Percentiles rank a stretch among this genome's conserved stretches.
Evolutionary conservation across 2,329 filamentous ascomycete genomes (phyloP).

Genomic region (Rhynchosporium secalis): DNA sequence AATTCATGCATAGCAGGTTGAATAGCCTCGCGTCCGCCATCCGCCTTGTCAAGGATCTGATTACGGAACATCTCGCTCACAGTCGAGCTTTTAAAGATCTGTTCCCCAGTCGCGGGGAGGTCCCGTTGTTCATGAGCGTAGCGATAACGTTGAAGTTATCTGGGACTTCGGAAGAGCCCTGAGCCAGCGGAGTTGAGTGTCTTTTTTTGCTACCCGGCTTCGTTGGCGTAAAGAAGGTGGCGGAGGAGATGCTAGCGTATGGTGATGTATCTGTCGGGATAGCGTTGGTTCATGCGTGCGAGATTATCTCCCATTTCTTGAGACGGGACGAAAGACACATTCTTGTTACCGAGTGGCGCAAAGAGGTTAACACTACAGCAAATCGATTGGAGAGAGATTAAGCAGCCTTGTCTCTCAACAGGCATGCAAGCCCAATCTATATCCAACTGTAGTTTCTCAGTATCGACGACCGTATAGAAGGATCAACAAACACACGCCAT

Average conservation of each 20-base stretch:
- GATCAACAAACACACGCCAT: conserved; percentile 48
- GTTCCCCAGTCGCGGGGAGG: conserved; percentile 54
- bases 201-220: conserved; percentile 14
- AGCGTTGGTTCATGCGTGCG: conserved; percentile 53
- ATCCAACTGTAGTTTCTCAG: conserved; percentile 42
- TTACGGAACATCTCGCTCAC: conserved; percentile 66
- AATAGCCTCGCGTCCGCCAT: conserved; percentile 50
- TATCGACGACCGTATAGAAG: not conserved
- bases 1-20: conserved; percentile 50
- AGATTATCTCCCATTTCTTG: conserved; percentile 54
- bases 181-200: conserved; percentile 61
- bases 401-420: conserved; percentile 47
- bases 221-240: conserved; percentile 19
- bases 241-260: conserved; percentile 25
- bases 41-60: conserved; percentile 55
- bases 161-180: conserved; percentile 54
- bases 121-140: conserved; percentile 64
- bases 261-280: conserved; percentile 46
- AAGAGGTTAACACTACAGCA: conserved; percentile 52
- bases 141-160: conserved; percentile 61
- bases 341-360: conserved; percentile 43
- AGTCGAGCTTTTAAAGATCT: conserved; percentile 56
- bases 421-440: conserved; percentile 56
- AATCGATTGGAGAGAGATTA: conserved; percentile 51
- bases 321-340: conserved; percentile 37